A percentile compares a stretch with the other conserved stretches of the same genome.
Conservation (phyloP, 2,329 filamentous ascomycete species). For the Verticillium longisporum region DNA sequence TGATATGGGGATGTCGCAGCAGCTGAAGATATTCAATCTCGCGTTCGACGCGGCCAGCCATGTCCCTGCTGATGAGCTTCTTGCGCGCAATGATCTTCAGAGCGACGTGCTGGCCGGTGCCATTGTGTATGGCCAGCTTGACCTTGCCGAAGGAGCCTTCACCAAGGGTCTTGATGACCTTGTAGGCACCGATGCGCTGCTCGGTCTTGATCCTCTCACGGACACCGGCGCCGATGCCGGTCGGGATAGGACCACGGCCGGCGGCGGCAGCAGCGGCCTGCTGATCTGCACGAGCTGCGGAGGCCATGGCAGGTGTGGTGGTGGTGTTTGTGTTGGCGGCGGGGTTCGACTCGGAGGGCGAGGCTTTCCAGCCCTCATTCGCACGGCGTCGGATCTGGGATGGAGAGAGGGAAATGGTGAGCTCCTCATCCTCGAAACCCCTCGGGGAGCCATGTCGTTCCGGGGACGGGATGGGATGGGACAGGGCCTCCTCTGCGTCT, state of each 20-base stretch:
- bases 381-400: conserved; percentile 51
- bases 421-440: conserved; percentile 73
- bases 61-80: conserved; percentile 93
- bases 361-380: conserved; percentile 23
- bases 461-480: conserved; percentile 4
- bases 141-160: conserved; percentile 99
- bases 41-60: conserved; percentile 94
- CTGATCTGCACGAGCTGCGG: conserved; percentile 10
- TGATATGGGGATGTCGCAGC: conserved; percentile 94
- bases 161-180: conserved; percentile 81
- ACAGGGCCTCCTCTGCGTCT: not conserved
- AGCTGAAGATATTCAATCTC: conserved; percentile 98
- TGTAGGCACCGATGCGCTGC: conserved; percentile 87
- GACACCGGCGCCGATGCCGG: conserved; percentile 17
- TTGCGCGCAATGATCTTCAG: conserved; percentile 96
- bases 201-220: conserved; percentile 55
- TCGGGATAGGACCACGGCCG: conserved; percentile 10
- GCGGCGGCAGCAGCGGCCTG: conserved; percentile 7
- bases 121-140: conserved; percentile 88
- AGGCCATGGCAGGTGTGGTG: conserved; percentile 18
- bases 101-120: conserved; percentile 90
- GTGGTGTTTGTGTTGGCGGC: conserved; percentile 19
- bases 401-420: conserved; percentile 54
- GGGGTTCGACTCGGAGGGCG: conserved; percentile 14
- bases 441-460: conserved; percentile 38